phyloP scores from a whole-genome alignment of 805 yeast genomes.

The Barnettozyma sucrosica region DNA sequence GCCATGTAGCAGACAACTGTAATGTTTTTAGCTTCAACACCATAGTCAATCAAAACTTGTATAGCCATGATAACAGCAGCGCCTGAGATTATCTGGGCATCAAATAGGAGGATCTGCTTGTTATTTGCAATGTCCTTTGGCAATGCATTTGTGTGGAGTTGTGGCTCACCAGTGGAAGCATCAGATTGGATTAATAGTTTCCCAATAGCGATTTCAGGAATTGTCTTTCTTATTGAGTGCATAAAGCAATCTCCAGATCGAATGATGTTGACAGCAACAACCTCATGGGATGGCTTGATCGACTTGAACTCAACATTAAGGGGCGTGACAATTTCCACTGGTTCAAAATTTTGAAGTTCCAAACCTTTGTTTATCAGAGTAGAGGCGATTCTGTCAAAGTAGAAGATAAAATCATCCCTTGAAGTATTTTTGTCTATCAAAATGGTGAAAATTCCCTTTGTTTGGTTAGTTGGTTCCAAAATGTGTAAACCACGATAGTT shows the following conservation, averaged over 20 bases:
- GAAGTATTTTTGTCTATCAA: slow-evolving; percentile 48
- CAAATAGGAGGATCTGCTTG: slow-evolving; percentile 59
- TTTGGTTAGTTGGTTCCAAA: slow-evolving; percentile 52
- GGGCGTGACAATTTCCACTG: slow-evolving; percentile 38
- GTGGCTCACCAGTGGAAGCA: slow-evolving; percentile 88
- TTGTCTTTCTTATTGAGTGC: slow-evolving; percentile 65
- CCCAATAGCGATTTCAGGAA: slow-evolving; percentile 78
- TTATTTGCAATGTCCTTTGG: slow-evolving; percentile 38
- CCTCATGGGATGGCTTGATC: slow-evolving; percentile 34
- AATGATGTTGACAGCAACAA: slow-evolving; percentile 72
- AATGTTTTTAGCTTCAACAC: slow-evolving; percentile 54
- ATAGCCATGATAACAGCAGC: slow-evolving; percentile 94
- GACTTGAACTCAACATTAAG: slow-evolving; percentile 26
- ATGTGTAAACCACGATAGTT: slow-evolving; percentile 19
- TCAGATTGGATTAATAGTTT: slow-evolving; percentile 85
- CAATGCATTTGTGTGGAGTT: slow-evolving; percentile 72
- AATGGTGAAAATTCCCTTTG: slow-evolving; percentile 65
- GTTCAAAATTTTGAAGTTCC: slow-evolving; percentile 41
- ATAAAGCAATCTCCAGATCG: slow-evolving; percentile 93
- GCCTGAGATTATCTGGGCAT: slow-evolving; percentile 86
- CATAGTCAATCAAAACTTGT: slow-evolving; percentile 80
- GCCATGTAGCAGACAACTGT: slow-evolving; percentile 66
- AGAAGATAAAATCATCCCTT: slow-evolving; percentile 77
- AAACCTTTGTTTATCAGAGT: slow-evolving; percentile 64
- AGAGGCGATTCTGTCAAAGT: slow-evolving; percentile 77